Base-by-base conservation (phyloP, 345 rosid genomes). In the Citrus inodora region DNA sequence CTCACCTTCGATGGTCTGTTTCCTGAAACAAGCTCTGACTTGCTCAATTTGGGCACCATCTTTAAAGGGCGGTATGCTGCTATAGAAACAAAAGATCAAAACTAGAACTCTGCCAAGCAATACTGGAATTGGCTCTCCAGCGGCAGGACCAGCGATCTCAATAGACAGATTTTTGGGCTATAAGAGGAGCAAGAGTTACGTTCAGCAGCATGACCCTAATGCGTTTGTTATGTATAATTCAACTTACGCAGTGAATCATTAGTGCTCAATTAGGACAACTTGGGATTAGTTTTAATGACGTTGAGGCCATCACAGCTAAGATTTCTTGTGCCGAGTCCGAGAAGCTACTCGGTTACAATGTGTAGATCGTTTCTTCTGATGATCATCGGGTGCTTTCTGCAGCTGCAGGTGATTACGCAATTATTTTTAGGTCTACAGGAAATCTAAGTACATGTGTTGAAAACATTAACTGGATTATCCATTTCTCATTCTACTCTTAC, bases 201-300 rank as follows among this genome's bases (percentile, higher is more conserved):
- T 87, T 28, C 40, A 17, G 22, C 51, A 58, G n/a, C 48, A 46
- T 4, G 82, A 84, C 0, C 78, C 35, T 25, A 16, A 13, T 1
- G 70, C 3, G 9, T 7, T 5, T 9, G 71, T 68, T 24, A 69
- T 22, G 35, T 86, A 85, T 65, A 79, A 88, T 77, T n/a, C 77
- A 37, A 81, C 86, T 5, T 85, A 78, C 30, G 87, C 70, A 6
- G 82, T 80, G 58, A 85, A 82, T 72, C 51, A 55, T 53, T 84
- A 70, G 66, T 38, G 42, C 42, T 64, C 38, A 4, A 16, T 33
- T 35, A 77, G 83, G 28, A 60, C 66, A 14, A 6, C 0, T 30
- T 88, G 91, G 93, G 93, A 78, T 88, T 42, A 83, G 80, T 79
- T 89, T 81, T 62, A 88, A 86, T 53, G 87, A 77, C 28, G 85